Conservation (phyloP, 2,329 filamentous ascomycete genomes). For the Botrytis cinerea region DNA sequence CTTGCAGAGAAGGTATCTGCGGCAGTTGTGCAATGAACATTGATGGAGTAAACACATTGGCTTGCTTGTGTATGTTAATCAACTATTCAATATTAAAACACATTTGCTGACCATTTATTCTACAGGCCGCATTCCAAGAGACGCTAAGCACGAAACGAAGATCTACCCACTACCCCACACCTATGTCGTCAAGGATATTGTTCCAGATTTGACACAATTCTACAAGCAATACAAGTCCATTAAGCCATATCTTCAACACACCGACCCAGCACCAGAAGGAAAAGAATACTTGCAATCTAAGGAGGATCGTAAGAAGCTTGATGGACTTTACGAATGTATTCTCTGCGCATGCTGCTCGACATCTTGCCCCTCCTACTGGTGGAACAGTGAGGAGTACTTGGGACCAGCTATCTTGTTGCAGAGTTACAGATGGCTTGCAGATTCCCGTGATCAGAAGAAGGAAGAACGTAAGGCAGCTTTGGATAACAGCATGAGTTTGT, state of each 20-base stretch:
- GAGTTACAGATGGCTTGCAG: slow-evolving; percentile 95
- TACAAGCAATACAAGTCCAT: slow-evolving; percentile 99
- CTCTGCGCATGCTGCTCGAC: slow-evolving; percentile 99
- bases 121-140: slow-evolving; percentile 87
- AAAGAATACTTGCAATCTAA: slow-evolving; percentile 90
- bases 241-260: slow-evolving; percentile 95
- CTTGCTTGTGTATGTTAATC: slow-evolving; percentile 82
- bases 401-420: slow-evolving; percentile 95
- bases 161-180: slow-evolving; percentile 98
- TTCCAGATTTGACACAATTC: slow-evolving; percentile 96
- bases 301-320: slow-evolving; percentile 88
- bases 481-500: slow-evolving; percentile 98
- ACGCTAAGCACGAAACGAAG: slow-evolving; percentile 78
- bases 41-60: slow-evolving; percentile 96
- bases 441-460: slow-evolving; percentile 89
- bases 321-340: slow-evolving; percentile 98
- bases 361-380: slow-evolving; percentile 99
- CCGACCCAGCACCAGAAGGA: slow-evolving; percentile 80
- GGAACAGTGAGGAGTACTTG: slow-evolving; percentile 98
- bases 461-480: slow-evolving; percentile 85
- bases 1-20: slow-evolving; percentile 97
- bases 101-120: slow-evolving; percentile 37
- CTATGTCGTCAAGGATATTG: slow-evolving; percentile 98
- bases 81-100: not conserved
- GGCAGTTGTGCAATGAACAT: slow-evolving; percentile 99